Conservation (phyloP, 78 protist species). For the slime mould (Dictyostelium discoideum) region DNA sequence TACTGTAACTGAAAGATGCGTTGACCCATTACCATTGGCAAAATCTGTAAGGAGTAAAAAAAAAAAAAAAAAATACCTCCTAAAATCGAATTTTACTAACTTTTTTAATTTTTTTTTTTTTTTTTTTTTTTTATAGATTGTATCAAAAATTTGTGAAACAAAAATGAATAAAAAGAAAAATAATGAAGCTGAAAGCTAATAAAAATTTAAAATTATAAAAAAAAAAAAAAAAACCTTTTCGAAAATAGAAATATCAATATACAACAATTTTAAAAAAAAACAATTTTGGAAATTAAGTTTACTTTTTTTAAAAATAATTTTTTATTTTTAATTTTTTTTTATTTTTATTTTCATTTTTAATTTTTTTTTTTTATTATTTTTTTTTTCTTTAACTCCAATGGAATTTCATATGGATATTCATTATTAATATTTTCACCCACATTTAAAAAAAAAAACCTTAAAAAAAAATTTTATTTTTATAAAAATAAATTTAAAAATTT, state of each 20-base stretch:
- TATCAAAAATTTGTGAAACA: not conserved
- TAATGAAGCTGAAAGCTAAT: not conserved
- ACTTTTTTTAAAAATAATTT: not conserved
- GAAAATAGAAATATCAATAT: not conserved
- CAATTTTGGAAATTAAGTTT: not conserved
- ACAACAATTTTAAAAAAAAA: not conserved
- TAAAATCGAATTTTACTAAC: not conserved
- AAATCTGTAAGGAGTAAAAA: conserved; percentile 29
- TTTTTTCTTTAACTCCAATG: too few species aligned
- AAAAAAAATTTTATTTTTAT: not conserved
- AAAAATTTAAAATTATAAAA: not conserved
- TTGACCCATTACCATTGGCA: conserved; percentile 50
- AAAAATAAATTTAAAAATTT: not conserved
- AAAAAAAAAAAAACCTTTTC: not conserved
- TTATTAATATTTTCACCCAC: not conserved
- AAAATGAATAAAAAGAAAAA: conserved; percentile 14
- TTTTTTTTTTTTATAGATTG: not conserved
- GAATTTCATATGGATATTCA: not conserved
- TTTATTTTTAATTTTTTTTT: not conserved
- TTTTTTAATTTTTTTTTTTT: not conserved
- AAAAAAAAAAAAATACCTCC: not conserved
- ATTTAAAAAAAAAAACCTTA: not conserved
- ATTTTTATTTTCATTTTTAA: not conserved
- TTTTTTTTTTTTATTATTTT: not conserved
- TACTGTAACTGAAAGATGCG: conserved; percentile 45